Percentiles rank a stretch among this genome's conserved stretches.
These are phyloP conservation scores for Sarocladium kiliense DNA, from an alignment of 2,329 filamentous ascomycete species.

Conservation along the genomic window DNA sequence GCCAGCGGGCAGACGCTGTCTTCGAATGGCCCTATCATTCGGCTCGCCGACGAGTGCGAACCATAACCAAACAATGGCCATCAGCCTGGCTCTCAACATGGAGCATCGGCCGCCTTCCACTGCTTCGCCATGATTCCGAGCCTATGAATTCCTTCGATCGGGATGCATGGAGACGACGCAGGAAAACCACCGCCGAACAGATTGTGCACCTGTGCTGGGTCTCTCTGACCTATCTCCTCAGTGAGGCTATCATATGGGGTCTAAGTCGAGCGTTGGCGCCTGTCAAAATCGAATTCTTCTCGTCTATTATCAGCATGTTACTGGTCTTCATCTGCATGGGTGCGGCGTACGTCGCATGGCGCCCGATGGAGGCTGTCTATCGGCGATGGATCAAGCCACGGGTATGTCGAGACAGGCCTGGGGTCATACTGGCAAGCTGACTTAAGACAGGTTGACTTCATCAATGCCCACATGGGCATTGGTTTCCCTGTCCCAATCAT, in stretches of 20 bases:
- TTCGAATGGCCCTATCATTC: not conserved
- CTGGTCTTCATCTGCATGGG: constrained; percentile 32
- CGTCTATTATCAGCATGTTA: constrained; percentile 43
- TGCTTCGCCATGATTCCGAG: not conserved
- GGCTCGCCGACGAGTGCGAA: not conserved
- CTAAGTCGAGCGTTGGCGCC: constrained; percentile 30
- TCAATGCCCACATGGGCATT: constrained; percentile 46
- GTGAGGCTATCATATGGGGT: constrained; percentile 41
- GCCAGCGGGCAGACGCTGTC: not conserved
- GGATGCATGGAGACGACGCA: not conserved
- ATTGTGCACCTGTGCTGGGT: constrained; percentile 24
- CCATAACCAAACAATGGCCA: not conserved
- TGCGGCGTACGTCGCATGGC: constrained; percentile 14
- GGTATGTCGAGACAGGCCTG: constrained; percentile 18
- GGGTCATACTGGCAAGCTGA: constrained; percentile 1
- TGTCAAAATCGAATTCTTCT: constrained; percentile 35
- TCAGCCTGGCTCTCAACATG: not conserved
- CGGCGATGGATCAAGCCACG: constrained; percentile 25
- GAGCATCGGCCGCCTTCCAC: not conserved
- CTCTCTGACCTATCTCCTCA: constrained; percentile 30
- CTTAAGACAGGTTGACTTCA: constrained; percentile 37
- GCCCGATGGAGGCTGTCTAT: constrained; percentile 22
- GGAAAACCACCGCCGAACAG: not conserved
- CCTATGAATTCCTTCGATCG: not conserved
- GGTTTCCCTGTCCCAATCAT: constrained; percentile 46